Percentiles rank a stretch among this genome's conserved stretches.
These are phyloP conservation scores for Buddleja alternifolia DNA, from an alignment of 257 asterid species.

Conservation along the genomic window DNA sequence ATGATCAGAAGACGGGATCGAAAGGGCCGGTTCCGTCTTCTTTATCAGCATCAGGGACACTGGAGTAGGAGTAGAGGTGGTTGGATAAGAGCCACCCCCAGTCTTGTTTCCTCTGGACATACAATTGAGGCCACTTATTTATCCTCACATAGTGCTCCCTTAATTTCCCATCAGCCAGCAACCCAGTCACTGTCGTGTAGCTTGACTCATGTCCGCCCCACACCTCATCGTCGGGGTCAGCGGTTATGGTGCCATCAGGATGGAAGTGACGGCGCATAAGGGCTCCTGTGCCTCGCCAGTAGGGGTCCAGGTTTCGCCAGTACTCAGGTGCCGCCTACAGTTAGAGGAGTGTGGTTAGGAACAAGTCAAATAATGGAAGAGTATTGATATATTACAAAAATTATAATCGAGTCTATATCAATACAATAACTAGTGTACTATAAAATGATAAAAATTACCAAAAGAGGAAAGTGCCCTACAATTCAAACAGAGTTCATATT, in stretches of 20 bases:
- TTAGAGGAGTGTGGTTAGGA: no score
- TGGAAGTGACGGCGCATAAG: conserved; percentile 74
- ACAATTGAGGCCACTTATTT: conserved; percentile 71
- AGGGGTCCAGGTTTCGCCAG: conserved; percentile 82
- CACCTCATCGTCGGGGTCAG: conserved; percentile 61
- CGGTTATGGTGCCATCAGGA: conserved; percentile 78
- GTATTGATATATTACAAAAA: no score
- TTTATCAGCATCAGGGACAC: conserved; percentile 63
- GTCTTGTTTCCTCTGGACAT: conserved; percentile 59
- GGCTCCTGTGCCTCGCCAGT: conserved; percentile 60
- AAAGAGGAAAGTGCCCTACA: no score
- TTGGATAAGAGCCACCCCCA: conserved; percentile 84
- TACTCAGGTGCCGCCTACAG: conserved; percentile 74
- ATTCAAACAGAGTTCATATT: no score
- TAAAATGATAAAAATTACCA: no score
- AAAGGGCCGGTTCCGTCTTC: conserved; percentile 61
- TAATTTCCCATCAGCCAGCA: conserved; percentile 55
- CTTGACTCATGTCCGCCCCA: conserved; percentile 97
- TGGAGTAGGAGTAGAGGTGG: conserved; percentile 55
- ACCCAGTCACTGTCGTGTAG: conserved; percentile 68
- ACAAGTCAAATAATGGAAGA: no score
- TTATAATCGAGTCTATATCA: no score
- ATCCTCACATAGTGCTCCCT: conserved; percentile 81
- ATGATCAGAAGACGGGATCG: conserved; percentile 27
- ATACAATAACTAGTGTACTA: no score